phyloP scores from a whole-genome alignment of 176 grass and related monocot species.

The Avena eriantha region DNA sequence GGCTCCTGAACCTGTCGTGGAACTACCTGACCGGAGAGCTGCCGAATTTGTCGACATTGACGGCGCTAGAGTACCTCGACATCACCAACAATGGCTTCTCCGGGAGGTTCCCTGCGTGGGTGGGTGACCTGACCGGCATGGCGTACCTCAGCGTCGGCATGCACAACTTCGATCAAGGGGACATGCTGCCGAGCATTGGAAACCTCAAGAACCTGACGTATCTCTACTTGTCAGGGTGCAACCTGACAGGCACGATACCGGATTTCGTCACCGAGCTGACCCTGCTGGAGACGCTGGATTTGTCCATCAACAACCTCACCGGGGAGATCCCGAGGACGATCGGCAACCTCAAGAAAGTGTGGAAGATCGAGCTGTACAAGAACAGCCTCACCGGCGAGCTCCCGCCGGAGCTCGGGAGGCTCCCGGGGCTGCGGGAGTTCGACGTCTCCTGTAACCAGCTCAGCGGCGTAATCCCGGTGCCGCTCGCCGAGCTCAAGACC shows the following conservation, averaged over 20 bases:
- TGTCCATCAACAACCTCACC: conserved; percentile 63
- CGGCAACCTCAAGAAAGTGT: conserved; percentile 59
- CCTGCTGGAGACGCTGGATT: conserved; percentile 64
- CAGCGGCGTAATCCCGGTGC: conserved; percentile 55
- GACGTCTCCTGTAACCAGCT: conserved; percentile 76
- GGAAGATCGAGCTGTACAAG: conserved; percentile 80
- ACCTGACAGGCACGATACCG: conserved; percentile 62
- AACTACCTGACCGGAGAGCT: conserved; percentile 61
- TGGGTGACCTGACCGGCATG: conserved; percentile 45
- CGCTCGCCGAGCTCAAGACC: conserved; percentile 54
- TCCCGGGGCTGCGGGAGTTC: conserved; percentile 54
- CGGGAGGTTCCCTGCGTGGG: conserved; percentile 61
- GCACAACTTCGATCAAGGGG: conserved; percentile 58
- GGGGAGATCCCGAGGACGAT: conserved; percentile 60
- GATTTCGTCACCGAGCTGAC: conserved; percentile 63
- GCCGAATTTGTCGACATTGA: conserved; percentile 62
- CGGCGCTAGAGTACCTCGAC: conserved; percentile 56
- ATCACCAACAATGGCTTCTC: conserved; percentile 55
- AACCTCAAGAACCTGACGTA: conserved; percentile 84
- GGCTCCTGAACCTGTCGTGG: conserved; percentile 61
- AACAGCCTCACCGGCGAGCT: conserved; percentile 70
- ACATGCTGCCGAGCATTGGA: conserved; percentile 61
- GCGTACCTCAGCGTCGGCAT: conserved; percentile 56
- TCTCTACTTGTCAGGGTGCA: conserved; percentile 57
- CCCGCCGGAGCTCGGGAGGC: conserved; percentile 60